phyloP scores from a whole-genome alignment of 2,329 filamentous ascomycete species.

The Diplocarpon mali region DNA sequence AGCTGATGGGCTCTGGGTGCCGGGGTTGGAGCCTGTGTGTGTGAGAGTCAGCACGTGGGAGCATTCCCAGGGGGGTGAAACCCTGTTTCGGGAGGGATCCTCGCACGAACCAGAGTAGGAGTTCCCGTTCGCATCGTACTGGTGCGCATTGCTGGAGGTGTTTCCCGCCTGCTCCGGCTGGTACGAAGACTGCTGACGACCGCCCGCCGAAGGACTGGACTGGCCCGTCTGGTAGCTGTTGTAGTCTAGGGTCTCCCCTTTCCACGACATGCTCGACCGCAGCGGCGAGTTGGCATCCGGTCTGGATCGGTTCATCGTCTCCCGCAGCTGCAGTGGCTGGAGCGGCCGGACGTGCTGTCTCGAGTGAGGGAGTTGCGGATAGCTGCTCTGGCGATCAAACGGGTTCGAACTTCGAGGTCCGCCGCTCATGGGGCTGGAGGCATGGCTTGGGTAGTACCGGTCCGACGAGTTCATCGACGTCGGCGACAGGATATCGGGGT shows the following conservation, averaged over 20 bases:
- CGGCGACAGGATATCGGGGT: constrained; percentile 45
- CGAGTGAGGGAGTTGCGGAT: constrained; percentile 35
- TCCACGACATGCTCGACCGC: constrained; percentile 52
- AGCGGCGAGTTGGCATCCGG: constrained; percentile 49
- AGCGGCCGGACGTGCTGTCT: constrained; percentile 39
- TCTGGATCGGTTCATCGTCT: constrained; percentile 44
- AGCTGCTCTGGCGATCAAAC: constrained; percentile 39
- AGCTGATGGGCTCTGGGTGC: constrained; percentile 36
- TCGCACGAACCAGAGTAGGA: constrained; percentile 38
- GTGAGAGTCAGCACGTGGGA: constrained; percentile 17
- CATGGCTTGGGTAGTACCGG: constrained; percentile 40
- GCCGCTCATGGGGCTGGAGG: constrained; percentile 36
- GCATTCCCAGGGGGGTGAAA: constrained; percentile 17
- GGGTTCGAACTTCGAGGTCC: constrained; percentile 41
- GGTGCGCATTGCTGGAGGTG: constrained; percentile 32
- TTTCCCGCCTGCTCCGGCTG: constrained; percentile 37
- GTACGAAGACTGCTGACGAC: constrained; percentile 40
- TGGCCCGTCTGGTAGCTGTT: constrained; percentile 36
- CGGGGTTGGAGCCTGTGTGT: constrained; percentile 29
- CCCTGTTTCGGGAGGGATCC: constrained; percentile 5
- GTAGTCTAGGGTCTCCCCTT: constrained; percentile 48
- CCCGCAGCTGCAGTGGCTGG: constrained; percentile 47
- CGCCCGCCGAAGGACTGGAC: constrained; percentile 36
- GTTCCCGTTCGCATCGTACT: constrained; percentile 38
- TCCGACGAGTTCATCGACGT: constrained; percentile 44